phyloP scores from a whole-genome alignment of 441 rosid genomes.

The Manihot esculenta region DNA sequence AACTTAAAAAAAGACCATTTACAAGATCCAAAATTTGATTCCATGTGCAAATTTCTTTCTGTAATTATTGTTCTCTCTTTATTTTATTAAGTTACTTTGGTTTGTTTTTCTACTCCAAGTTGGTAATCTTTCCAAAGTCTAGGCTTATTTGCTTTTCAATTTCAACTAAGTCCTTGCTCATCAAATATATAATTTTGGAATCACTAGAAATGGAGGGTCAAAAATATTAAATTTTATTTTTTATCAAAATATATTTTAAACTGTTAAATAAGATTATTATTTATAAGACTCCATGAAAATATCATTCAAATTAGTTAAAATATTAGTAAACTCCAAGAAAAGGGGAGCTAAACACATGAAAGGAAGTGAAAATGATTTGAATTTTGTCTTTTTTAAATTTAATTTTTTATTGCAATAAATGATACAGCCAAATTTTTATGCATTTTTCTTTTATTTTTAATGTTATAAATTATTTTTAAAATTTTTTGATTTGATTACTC shows the following conservation, averaged over 20 bases:
- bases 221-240: too few relatives aligned
- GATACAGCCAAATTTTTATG: too few relatives aligned
- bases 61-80: constrained; percentile 19
- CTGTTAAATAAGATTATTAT: too few relatives aligned
- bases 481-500: too few relatives aligned
- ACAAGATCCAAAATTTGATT: constrained; percentile 42
- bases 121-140: background rate
- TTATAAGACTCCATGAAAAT: background rate
- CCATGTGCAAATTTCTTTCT: constrained; percentile 25
- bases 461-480: too few relatives aligned
- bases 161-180: background rate
- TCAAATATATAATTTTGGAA: background rate
- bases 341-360: background rate
- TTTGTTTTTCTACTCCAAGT: background rate
- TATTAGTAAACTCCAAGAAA: background rate
- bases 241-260: too few relatives aligned
- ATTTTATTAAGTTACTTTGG: background rate
- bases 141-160: background rate
- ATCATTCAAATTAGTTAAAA: background rate
- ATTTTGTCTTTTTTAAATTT: background rate
- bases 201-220: too few relatives aligned
- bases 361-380: background rate
- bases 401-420: too few relatives aligned
- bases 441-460: too few relatives aligned
- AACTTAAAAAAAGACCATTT: constrained; percentile 10